Conservation (phyloP, 2,329 filamentous ascomycete genomes). For the Beauveria sp. region DNA sequence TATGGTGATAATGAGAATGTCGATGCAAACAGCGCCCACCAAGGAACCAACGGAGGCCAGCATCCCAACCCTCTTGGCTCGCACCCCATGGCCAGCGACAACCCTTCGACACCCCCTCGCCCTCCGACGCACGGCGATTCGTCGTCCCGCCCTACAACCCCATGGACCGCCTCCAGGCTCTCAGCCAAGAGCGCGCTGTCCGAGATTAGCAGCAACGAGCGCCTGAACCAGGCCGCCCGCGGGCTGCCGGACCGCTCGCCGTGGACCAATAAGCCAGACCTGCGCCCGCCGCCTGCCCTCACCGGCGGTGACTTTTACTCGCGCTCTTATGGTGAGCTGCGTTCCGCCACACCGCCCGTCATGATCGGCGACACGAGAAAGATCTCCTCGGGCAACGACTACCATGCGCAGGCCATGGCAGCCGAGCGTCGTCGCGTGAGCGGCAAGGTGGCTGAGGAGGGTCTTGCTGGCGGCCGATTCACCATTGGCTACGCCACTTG, state of each 20-base stretch:
- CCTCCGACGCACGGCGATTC: background rate
- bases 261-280: constrained; percentile 25
- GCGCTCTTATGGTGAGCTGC: constrained; percentile 53
- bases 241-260: constrained; percentile 31
- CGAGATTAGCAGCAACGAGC: constrained; percentile 38
- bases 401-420: constrained; percentile 26
- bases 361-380: constrained; percentile 44
- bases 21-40: constrained; percentile 12
- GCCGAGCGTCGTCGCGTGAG: constrained; percentile 55
- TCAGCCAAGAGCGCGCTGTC: constrained; percentile 27
- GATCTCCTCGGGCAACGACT: constrained; percentile 53
- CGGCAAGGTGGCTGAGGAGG: constrained; percentile 67
- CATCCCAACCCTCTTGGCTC: constrained; percentile 48
- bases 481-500: constrained; percentile 9
- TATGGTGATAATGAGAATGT: constrained; percentile 29
- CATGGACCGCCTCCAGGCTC: constrained; percentile 14
- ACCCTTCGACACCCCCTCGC: background rate
- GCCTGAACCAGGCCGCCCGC: constrained; percentile 33
- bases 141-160: background rate
- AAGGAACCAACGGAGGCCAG: constrained; percentile 18
- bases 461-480: constrained; percentile 34
- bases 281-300: constrained; percentile 32
- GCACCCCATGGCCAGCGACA: constrained; percentile 31
- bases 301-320: constrained; percentile 45
- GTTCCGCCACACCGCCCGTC: constrained; percentile 44